phyloP scores from a whole-genome alignment of 805 yeast species.

The Metschnikowia gruessii region DNA sequence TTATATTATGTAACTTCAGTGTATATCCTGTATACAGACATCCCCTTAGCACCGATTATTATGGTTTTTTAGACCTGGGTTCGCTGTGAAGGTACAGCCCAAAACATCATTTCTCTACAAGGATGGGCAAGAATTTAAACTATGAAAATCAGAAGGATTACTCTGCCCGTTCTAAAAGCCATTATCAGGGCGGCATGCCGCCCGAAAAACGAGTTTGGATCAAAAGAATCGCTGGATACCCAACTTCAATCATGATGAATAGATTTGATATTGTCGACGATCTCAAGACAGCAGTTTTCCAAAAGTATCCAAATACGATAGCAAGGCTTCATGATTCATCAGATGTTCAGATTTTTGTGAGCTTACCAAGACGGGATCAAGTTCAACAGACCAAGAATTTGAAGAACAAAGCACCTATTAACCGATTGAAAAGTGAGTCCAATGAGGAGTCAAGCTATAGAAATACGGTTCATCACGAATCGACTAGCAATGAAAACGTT shows the following conservation, averaged over 20 bases:
- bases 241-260: constrained; percentile 67
- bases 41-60: constrained; percentile 1
- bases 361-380: constrained; percentile 4
- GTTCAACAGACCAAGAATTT: constrained; percentile 1
- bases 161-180: not conserved
- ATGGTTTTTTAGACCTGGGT: not conserved
- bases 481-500: not conserved
- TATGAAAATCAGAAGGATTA: not conserved
- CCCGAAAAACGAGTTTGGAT: constrained; percentile 50
- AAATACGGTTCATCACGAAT: not conserved
- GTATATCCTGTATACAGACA: not conserved
- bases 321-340: constrained; percentile 67
- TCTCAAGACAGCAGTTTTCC: constrained; percentile 60
- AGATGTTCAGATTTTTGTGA: constrained; percentile 42
- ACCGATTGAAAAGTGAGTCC: constrained; percentile 10
- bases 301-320: constrained; percentile 65
- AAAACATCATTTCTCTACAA: not conserved
- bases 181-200: not conserved
- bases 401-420: constrained; percentile 8
- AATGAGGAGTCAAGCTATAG: constrained; percentile 5
- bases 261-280: constrained; percentile 77
- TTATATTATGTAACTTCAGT: not conserved
- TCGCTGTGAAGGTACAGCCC: not conserved
- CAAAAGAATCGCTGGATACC: constrained; percentile 46
- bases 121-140: constrained; percentile 2